A percentile compares a stretch with the other conserved stretches of the same genome.
phyloP scores from a whole-genome alignment of 176 grass and related monocot genomes.

The Oryza officinalis region DNA sequence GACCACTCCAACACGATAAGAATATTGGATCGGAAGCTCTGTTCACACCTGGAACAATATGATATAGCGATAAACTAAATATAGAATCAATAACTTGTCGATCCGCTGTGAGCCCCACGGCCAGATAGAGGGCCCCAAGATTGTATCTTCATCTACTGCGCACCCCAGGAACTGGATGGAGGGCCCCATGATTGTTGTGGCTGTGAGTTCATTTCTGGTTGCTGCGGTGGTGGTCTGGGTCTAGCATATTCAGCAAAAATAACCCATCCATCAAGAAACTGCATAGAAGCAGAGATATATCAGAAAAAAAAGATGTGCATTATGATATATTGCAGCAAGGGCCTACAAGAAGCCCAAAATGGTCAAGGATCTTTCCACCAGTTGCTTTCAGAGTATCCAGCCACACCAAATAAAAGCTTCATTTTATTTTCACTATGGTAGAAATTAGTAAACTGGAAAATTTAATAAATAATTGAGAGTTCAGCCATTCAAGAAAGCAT shows the following conservation, averaged over 20 bases:
- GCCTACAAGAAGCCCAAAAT: neutral
- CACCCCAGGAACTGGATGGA: constrained; percentile 45
- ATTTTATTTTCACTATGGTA: neutral
- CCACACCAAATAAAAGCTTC: neutral
- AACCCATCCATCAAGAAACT: constrained; percentile 97
- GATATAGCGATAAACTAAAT: constrained; percentile 17
- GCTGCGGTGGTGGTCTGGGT: constrained; percentile 40
- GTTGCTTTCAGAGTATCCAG: neutral
- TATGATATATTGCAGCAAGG: neutral
- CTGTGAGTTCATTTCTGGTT: constrained; percentile 36
- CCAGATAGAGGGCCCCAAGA: constrained; percentile 5
- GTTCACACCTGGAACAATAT: constrained; percentile 42
- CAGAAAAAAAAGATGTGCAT: neutral
- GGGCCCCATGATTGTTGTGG: constrained; percentile 44
- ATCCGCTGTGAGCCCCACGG: neutral
- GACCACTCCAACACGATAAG: constrained; percentile 34
- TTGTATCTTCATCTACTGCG: constrained; percentile 35
- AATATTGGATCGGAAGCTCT: constrained; percentile 10
- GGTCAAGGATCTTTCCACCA: neutral
- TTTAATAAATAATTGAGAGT: neutral
- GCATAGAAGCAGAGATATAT: constrained; percentile 34
- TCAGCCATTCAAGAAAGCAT: neutral
- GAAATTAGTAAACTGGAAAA: neutral
- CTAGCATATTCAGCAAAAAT: constrained; percentile 89
- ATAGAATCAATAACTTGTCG: neutral